phyloP scores from a whole-genome alignment of 2,329 filamentous ascomycete genomes.

The Cladosporium sp. region DNA sequence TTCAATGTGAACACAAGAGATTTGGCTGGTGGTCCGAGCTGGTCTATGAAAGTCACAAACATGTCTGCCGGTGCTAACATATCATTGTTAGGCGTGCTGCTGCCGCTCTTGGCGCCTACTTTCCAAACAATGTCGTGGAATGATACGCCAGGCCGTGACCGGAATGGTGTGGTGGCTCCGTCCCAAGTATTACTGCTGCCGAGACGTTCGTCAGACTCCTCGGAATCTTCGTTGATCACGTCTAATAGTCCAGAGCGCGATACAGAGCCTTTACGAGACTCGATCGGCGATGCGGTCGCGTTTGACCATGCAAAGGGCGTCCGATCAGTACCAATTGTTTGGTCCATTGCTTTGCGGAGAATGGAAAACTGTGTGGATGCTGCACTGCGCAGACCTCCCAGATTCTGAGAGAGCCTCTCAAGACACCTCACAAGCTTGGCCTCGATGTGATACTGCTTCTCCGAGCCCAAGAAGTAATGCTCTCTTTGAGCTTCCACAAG shows the following conservation, averaged over 20 bases:
- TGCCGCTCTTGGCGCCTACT: not conserved
- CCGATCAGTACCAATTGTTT: not conserved
- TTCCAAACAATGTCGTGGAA: conserved; percentile 1
- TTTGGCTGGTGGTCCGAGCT: conserved; percentile 91
- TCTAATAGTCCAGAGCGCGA: conserved; percentile 33
- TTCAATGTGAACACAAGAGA: conserved; percentile 89
- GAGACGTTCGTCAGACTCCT: conserved; percentile 28
- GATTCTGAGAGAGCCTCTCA: conserved; percentile 78
- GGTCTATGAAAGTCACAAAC: conserved; percentile 82
- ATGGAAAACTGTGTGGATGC: conserved; percentile 78
- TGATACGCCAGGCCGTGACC: not conserved
- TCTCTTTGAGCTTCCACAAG: conserved; percentile 84
- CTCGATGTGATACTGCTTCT: conserved; percentile 74
- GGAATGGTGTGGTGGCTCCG: not conserved
- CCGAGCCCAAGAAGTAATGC: conserved; percentile 76
- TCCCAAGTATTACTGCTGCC: not conserved
- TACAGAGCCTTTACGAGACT: conserved; percentile 2
- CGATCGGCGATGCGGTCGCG: not conserved
- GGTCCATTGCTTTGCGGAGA: conserved; percentile 2
- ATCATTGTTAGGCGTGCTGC: conserved; percentile 10
- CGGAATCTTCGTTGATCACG: conserved; percentile 40
- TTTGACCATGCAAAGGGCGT: conserved; percentile 4
- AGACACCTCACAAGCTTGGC: conserved; percentile 77
- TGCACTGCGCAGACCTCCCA: conserved; percentile 85
- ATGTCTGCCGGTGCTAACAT: conserved; percentile 64